Evolutionary conservation across 1,139 yeast species (phyloP).

Genomic region (Chernovozyma sophiae-reginae): DNA sequence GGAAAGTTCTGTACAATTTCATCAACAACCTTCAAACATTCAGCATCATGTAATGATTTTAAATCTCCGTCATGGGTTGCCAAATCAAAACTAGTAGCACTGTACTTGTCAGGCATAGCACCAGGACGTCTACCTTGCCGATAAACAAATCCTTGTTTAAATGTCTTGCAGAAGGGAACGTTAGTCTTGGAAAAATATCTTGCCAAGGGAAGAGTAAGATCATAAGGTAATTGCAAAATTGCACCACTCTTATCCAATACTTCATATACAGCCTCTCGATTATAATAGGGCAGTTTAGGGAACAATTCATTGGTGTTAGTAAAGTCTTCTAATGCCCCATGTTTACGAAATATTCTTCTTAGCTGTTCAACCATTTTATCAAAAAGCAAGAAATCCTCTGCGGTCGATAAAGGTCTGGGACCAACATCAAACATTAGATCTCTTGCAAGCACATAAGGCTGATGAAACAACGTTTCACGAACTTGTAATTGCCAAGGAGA

Average conservation of each 20-base stretch:
- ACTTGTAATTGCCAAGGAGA: conserved; percentile 96
- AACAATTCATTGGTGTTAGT: conserved; percentile 51
- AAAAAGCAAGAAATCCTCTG: conserved; percentile 40
- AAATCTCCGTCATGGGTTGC: conserved; percentile 48
- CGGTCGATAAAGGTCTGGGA: conserved; percentile 5
- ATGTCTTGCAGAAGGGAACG: conserved; percentile 58
- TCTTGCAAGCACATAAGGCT: conserved; percentile 77
- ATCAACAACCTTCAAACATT: conserved; percentile 75
- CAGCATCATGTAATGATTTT: conserved; percentile 68
- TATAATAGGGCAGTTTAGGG: conserved; percentile 75
- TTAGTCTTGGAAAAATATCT: conserved; percentile 65
- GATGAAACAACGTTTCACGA: conserved; percentile 75
- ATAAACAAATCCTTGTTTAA: conserved; percentile 75
- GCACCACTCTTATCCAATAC: conserved; percentile 82
- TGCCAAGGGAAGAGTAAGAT: conserved; percentile 84
- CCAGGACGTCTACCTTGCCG: conserved; percentile 53
- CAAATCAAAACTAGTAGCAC: conserved; percentile 85
- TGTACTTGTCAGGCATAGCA: conserved; percentile 72
- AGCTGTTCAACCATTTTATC: conserved; percentile 54
- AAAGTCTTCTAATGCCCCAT: conserved; percentile 82
- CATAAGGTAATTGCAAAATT: conserved; percentile 83
- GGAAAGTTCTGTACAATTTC: conserved; percentile 56
- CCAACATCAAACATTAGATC: conserved; percentile 69
- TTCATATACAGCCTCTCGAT: conserved; percentile 64
- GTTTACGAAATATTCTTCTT: conserved; percentile 58